phyloP scores from a whole-genome alignment of 2,329 filamentous ascomycete genomes.

The Arthrobotrys entomopaga region DNA sequence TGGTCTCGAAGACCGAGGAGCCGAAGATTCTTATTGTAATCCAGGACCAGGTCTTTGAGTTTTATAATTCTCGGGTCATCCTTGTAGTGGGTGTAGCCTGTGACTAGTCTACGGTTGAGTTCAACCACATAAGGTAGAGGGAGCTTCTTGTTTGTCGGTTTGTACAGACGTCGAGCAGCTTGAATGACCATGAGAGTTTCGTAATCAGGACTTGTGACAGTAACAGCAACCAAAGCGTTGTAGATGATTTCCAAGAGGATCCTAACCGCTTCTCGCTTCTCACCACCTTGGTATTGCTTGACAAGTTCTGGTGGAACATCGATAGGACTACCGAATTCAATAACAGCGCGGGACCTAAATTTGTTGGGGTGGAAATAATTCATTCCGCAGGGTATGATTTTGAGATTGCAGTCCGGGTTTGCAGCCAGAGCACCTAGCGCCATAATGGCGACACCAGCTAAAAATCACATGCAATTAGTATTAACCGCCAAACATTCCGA shows the following conservation, averaged over 20 bases:
- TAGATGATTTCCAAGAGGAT: constrained; percentile 87
- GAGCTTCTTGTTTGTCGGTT: constrained; percentile 90
- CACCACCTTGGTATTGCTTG: constrained; percentile 82
- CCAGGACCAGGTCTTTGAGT: constrained; percentile 77
- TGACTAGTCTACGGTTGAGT: constrained; percentile 87
- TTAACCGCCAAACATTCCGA: neutral
- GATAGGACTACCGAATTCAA: constrained; percentile 92
- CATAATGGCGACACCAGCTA: constrained; percentile 96
- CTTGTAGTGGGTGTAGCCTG: constrained; percentile 92
- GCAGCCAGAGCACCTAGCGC: constrained; percentile 87
- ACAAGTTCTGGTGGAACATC: constrained; percentile 85
- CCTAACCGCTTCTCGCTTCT: constrained; percentile 86
- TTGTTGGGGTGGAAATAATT: constrained; percentile 99
- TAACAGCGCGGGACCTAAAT: constrained; percentile 92
- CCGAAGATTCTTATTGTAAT: constrained; percentile 87
- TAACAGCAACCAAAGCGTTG: constrained; percentile 84
- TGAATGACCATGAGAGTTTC: constrained; percentile 97
- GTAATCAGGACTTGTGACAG: constrained; percentile 90
- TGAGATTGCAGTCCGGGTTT: constrained; percentile 85
- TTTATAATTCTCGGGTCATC: constrained; percentile 83
- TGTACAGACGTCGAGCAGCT: constrained; percentile 91
- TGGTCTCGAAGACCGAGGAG: constrained; percentile 91
- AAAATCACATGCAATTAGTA: constrained; percentile 47
- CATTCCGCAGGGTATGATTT: constrained; percentile 97
- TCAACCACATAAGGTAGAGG: constrained; percentile 92